Evolutionary conservation across 805 yeast genomes (phyloP), one percentile per base, ranked within the genome.

Genomic region (Monosporozyma aquatica): DNA sequence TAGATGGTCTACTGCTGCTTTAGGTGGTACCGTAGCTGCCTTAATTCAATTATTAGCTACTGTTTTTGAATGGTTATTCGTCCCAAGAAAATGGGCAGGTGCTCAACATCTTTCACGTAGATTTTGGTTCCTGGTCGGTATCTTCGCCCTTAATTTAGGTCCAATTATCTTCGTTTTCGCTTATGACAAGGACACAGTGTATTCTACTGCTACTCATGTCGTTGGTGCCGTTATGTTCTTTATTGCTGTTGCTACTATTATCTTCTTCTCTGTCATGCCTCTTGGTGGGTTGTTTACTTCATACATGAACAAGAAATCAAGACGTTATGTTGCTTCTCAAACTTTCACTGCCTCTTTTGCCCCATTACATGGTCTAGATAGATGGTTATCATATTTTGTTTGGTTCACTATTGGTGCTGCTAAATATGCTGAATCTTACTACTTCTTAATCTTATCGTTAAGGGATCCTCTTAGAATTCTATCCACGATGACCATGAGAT

Each of bases 61-160:
- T 23, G 45, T 87, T 28, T 77, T 84, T 58, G 98, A 92, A 68
- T 90, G 95, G 95, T 71, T 80, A 62, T 92, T 87, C 58, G 97
- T 92, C 47, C 98, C 98, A 53, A 82, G 97, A 68, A 78, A 82
- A 55, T 92, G 97, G 97, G 95, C 97, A 27, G 98, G 99, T 67
- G 97, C 97, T 64, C 97, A 90, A 70, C 96, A 85, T 64, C 75
- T 92, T 61, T 70, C 87, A 29, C 86, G 95, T 68, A 82, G 98
- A 63, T 72, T 92, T 56, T 61, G 80, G 71, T 82, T 89, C 61
- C 66, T 90, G 62, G 52, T 81, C 42, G 51, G 76, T 41, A 76
- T 87, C 52, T 70, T 87, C 44, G 71, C 69, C 42, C 56, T 80
- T 48, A 92, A 90, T 66, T 70, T 90, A 59, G 94, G 81, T 53